phyloP scores from a whole-genome alignment of 306 rosid species.

The Ammopiptanthus mongolicus region DNA sequence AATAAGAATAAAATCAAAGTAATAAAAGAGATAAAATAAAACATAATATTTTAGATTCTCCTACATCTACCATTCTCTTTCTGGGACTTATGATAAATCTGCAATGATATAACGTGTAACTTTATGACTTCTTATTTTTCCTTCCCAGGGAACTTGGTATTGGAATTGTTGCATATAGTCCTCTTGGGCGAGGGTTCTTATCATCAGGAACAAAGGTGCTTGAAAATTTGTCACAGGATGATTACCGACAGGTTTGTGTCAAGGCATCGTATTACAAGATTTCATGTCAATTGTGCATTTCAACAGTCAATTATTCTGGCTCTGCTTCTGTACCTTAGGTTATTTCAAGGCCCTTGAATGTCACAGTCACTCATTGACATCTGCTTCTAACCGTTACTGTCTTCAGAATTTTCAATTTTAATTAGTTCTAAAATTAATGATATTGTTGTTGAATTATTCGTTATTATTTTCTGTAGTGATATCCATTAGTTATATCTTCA shows the following conservation, averaged over 20 bases:
- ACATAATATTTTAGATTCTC: no score
- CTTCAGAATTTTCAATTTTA: neutral
- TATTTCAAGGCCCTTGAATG: neutral
- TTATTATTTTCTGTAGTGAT: neutral
- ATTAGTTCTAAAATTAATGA: neutral
- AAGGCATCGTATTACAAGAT: neutral
- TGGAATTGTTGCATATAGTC: constrained; percentile 68
- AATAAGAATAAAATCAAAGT: no score
- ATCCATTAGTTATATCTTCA: neutral
- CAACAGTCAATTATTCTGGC: neutral
- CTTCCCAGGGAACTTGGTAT: constrained; percentile 49
- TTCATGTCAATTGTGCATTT: neutral
- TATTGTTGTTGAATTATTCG: neutral
- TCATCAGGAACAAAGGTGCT: constrained; percentile 43
- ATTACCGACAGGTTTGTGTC: constrained; percentile 48
- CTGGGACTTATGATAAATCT: no score
- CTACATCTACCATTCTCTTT: no score
- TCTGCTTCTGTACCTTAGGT: neutral
- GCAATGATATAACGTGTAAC: no score
- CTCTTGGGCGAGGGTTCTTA: constrained; percentile 64
- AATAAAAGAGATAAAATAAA: no score
- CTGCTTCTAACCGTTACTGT: neutral
- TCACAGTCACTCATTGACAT: neutral
- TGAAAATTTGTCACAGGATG: constrained; percentile 21
- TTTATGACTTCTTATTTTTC: neutral